phyloP scores from a whole-genome alignment of 345 rosid species.

The Dipteronia dyeriana region DNA sequence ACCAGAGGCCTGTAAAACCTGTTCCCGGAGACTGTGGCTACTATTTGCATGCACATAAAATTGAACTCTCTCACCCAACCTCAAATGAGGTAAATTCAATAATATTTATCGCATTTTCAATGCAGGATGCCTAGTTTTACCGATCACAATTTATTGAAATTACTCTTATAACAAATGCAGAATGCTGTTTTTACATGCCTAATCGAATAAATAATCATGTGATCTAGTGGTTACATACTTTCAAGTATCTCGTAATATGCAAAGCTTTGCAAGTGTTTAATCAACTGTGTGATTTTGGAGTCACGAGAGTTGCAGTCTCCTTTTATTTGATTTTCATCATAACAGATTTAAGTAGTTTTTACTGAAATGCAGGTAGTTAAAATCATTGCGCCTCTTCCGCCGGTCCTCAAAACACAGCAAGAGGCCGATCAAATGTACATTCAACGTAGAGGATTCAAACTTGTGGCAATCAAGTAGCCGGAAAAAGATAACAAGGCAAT shows the following conservation, averaged over 20 bases:
- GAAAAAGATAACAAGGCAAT: neutral
- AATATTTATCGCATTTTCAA: neutral
- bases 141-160: neutral
- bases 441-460: neutral
- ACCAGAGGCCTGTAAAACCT: conserved; percentile 63
- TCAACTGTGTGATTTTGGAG: neutral
- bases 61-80: conserved; percentile 55
- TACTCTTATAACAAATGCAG: neutral
- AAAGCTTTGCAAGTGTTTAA: neutral
- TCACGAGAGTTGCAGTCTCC: neutral
- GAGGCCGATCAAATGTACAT: conserved; percentile 27
- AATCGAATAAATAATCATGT: neutral
- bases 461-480: neutral
- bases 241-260: neutral
- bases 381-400: conserved; percentile 60
- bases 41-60: conserved; percentile 77
- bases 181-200: neutral
- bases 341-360: neutral
- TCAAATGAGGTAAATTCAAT: conserved; percentile 49
- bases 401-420: conserved; percentile 44
- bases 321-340: neutral
- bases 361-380: conserved; percentile 42
- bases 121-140: neutral
- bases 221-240: neutral
- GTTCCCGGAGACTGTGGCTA: conserved; percentile 92